Base-by-base conservation (phyloP, 75 land plant species). In the Pinus taeda region DNA sequence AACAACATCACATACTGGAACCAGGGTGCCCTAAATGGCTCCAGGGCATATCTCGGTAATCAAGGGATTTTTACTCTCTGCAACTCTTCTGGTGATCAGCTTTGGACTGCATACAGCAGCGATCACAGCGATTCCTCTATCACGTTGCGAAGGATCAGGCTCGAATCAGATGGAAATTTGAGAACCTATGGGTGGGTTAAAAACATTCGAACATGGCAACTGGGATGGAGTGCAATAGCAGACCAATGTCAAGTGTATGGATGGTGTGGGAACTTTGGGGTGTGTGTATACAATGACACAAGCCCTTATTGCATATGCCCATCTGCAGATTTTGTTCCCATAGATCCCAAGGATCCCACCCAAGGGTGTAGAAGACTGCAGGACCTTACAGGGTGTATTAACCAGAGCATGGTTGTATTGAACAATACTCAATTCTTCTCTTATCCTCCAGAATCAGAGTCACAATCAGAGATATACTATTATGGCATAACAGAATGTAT, bases 211-310 rank as follows among this genome's bases (percentile, higher is more conserved):
- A 71, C 30, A 30, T 74, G 49, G 75, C 72, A 58, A 4, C 76
- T 15, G 21, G 81, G 81, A 64, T 93, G 96, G 96, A 71, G 81
- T 15, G 96, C 96, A 20, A 80, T 93, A 37, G 12, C 42, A 13
- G 91, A 93, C 63, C 88, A 89, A 75, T 93, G 96, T 76, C 57
- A 84, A 75, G 88, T 93, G 18, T 93, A 76, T 74, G 89, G 92
- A 14, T 88, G 64, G 66, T 93, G 96, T 84, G 96, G 96, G 6
- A 81, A 85, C 57, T 74, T 83, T 73, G 94, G 96, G 14, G 77
- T 93, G 2, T 93, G 96, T 78, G 75, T 79, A 55, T 92, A 92
- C 80, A 83, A 85, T 39, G 85, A 83, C 18, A 72, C 84, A 1
- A 36, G 70, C 21, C 89, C 89, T 6, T 36, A 78, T 33, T 93